Conservation (phyloP, 2,329 filamentous ascomycete genomes). For the Penicillium sp. region DNA sequence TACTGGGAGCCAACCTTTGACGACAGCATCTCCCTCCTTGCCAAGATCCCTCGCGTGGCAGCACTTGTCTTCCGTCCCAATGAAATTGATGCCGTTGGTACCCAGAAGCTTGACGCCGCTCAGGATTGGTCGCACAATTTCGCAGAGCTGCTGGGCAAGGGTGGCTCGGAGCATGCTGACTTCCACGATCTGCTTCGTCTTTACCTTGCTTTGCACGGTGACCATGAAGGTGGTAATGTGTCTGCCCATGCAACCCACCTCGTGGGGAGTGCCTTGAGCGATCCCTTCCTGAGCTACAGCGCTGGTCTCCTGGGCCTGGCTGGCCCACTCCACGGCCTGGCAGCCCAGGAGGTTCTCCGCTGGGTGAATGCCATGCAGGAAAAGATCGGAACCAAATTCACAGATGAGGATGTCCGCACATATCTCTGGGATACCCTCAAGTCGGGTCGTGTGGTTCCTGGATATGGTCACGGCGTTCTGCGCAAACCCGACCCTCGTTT, state of each 20-base stretch:
- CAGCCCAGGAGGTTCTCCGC: slow-evolving; percentile 93
- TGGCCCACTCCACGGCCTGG: slow-evolving; percentile 88
- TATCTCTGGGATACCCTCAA: slow-evolving; percentile 94
- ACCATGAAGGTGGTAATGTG: slow-evolving; percentile 97
- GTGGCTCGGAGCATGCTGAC: slow-evolving; percentile 68
- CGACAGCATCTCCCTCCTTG: slow-evolving; percentile 87
- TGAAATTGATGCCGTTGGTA: slow-evolving; percentile 69
- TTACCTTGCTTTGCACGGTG: slow-evolving; percentile 93
- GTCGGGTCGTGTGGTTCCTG: slow-evolving; percentile 88
- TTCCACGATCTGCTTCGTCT: slow-evolving; percentile 90
- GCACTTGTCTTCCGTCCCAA: slow-evolving; percentile 97
- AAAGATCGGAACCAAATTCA: slow-evolving; percentile 72
- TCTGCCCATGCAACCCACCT: slow-evolving; percentile 94
- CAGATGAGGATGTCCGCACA: slow-evolving; percentile 75
- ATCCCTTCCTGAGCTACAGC: slow-evolving; percentile 93
- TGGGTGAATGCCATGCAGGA: slow-evolving; percentile 98
- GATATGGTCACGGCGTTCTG: slow-evolving; percentile 92
- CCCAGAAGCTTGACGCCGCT: slow-evolving; percentile 68
- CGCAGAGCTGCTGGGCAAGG: slow-evolving; percentile 90
- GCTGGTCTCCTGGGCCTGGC: slow-evolving; percentile 93
- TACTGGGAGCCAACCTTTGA: slow-evolving; percentile 99
- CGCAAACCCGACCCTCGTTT: slow-evolving; percentile 97
- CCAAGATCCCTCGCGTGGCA: slow-evolving; percentile 93
- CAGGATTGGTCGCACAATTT: slow-evolving; percentile 99
- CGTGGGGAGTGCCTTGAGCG: slow-evolving; percentile 88